Evolutionary conservation across 2,329 filamentous ascomycete genomes (phyloP), one percentile per base, ranked within the genome.

Genomic region (Xylariomycetidae sp.): DNA sequence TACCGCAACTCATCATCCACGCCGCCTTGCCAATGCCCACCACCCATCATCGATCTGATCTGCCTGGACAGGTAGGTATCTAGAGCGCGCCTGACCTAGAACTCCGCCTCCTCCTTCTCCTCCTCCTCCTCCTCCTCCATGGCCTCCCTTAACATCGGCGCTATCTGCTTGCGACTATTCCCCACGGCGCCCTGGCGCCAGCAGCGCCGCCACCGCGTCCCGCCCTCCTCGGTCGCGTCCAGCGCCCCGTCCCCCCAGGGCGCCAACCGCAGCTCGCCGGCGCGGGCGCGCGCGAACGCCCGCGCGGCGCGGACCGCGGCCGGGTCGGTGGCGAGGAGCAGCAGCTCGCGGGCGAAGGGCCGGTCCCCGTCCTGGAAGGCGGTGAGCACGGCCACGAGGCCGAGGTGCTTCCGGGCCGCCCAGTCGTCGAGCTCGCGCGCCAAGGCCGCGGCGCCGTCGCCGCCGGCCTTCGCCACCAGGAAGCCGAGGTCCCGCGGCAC

Each of bases 331-430:
- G 71, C 79, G 74, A 81, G 82, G 0, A 89, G 59, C 5, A 90
- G 58, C 23, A 88, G 53, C 50, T 92, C 76, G 31, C 85, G 64
- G 43, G 65, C 63, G 40, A 88, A 85, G 8, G 20, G 20, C 8
- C 8, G 8, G 20, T 59, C 74, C 0, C 58, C 60, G 0, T 67
- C 61, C 15, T 69, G 64, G 14, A 67, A 76, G n/a, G 75, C 75
- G 2, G 84, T 86, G 79, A 89, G 84, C 35, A 89, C 62, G 8
- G 67, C 68, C 7, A 72, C 73, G 8, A 89, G 51, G 35, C 80
- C 76, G n/a, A 89, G 55, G 0, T 59, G 44, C 35, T 71, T 67
- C 52, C 79, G 73, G n/a, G 58, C 48, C 0, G 70, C 65, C 62
- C 79, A 87, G 1, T 49, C 20, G 20, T 23, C 20, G 8, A 7